Evolutionary conservation across 305 asterid species (phyloP).

Genomic region (Fraxinus nigra): DNA sequence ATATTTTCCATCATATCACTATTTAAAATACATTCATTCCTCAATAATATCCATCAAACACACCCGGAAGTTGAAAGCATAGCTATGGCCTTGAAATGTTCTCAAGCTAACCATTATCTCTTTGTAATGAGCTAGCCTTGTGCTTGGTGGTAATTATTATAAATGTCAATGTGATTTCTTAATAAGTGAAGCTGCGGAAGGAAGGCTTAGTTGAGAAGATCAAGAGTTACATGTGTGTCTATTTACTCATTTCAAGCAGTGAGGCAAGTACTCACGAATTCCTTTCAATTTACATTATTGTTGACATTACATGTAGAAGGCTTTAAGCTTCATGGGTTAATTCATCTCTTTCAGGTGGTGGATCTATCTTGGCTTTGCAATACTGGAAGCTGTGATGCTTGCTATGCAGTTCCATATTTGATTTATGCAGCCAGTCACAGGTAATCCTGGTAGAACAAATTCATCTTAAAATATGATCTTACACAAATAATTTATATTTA

Average conservation of each 20-base stretch:
- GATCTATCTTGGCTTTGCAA: slow-evolving; percentile 87
- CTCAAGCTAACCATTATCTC: background rate
- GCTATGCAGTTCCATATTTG: slow-evolving; percentile 85
- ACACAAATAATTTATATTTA: background rate
- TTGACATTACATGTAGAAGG: background rate
- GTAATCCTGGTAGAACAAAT: slow-evolving; percentile 34
- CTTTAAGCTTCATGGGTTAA: slow-evolving; percentile 27
- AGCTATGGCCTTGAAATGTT: background rate
- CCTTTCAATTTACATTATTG: slow-evolving; percentile 23
- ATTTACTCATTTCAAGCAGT: slow-evolving; percentile 72
- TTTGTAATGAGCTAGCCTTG: slow-evolving; percentile 8
- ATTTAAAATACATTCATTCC: too few relatives aligned
- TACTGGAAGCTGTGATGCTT: slow-evolving; percentile 71
- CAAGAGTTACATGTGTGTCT: slow-evolving; percentile 97
- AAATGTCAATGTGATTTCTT: slow-evolving; percentile 50
- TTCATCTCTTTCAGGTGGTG: slow-evolving; percentile 76
- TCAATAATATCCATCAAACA: too few relatives aligned
- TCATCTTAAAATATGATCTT: background rate
- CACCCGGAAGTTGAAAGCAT: background rate
- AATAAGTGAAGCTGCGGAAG: slow-evolving; percentile 89
- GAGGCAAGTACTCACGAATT: slow-evolving; percentile 49
- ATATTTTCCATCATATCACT: too few relatives aligned
- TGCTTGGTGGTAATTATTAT: slow-evolving; percentile 10
- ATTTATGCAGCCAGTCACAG: slow-evolving; percentile 87
- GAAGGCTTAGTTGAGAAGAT: slow-evolving; percentile 99